Percentiles rank a stretch among this genome's conserved stretches.
Conservation (phyloP, 768 basidiomycete genomes). For the Coprinellus aureogranulatus region DNA sequence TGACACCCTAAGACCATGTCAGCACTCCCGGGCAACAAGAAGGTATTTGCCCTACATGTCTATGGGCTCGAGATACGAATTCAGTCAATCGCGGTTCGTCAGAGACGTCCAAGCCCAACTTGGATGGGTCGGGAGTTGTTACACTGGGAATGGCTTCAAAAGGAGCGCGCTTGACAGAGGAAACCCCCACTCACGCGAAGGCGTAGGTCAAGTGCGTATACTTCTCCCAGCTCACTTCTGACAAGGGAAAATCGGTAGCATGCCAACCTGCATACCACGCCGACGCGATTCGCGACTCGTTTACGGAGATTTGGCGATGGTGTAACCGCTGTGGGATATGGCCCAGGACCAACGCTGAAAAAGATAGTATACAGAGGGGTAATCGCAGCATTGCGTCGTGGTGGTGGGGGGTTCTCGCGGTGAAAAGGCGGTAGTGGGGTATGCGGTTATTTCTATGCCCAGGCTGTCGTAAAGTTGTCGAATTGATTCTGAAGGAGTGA, state of each 20-base stretch:
- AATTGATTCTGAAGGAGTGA: neutral
- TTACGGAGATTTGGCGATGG: slow-evolving; percentile 7
- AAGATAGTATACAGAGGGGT: slow-evolving; percentile 1
- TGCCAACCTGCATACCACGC: slow-evolving; percentile 54
- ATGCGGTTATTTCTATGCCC: neutral
- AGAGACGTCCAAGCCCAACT: slow-evolving; percentile 35
- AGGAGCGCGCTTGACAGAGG: neutral
- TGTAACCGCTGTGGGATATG: slow-evolving; percentile 3
- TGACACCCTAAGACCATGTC: slow-evolving; percentile 41
- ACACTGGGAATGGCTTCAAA: slow-evolving; percentile 20
- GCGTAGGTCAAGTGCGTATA: slow-evolving; percentile 58
- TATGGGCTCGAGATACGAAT: slow-evolving; percentile 50
- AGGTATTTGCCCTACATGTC: slow-evolving; percentile 29
- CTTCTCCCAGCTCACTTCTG: slow-evolving; percentile 47
- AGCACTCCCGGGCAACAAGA: slow-evolving; percentile 1
- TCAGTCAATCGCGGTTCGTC: slow-evolving; percentile 48
- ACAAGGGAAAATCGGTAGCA: slow-evolving; percentile 38
- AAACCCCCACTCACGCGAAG: slow-evolving; percentile 49
- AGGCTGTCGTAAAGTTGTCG: neutral
- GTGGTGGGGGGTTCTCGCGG: neutral
- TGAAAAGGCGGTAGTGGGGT: neutral
- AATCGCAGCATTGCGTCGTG: neutral
- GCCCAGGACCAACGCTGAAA: slow-evolving; percentile 13
- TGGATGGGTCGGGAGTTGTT: slow-evolving; percentile 38
- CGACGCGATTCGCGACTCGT: slow-evolving; percentile 26